These are phyloP conservation scores for Suillus bovinus DNA, from an alignment of 768 basidiomycete species.

Conservation along the genomic window DNA sequence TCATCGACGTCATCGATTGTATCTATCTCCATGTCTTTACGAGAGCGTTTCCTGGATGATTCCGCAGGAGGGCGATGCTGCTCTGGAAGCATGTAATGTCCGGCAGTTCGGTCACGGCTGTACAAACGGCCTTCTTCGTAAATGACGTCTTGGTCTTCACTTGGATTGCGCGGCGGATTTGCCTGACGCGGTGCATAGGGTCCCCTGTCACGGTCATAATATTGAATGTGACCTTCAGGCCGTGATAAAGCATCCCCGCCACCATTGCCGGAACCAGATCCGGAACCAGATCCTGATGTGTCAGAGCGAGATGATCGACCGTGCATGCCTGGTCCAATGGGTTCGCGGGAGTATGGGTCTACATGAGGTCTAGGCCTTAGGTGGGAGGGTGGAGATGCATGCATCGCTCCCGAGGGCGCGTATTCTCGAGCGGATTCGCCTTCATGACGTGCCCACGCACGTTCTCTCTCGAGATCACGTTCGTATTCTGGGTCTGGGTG, in stretches of 20 bases:
- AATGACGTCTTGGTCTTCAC: conserved; percentile 52
- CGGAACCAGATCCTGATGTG: conserved; percentile 58
- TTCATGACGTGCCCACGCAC: conserved; percentile 39
- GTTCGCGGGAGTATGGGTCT: conserved; percentile 33
- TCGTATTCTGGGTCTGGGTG: conserved; percentile 35
- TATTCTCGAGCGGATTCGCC: conserved; percentile 37
- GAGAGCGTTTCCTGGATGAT: conserved; percentile 54
- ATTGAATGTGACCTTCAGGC: conserved; percentile 51
- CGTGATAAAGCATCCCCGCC: conserved; percentile 49
- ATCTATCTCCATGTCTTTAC: conserved; percentile 67
- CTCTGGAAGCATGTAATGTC: conserved; percentile 32
- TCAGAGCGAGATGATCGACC: conserved; percentile 52
- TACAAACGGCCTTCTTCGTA: conserved; percentile 53
- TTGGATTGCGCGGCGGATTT: conserved; percentile 36
- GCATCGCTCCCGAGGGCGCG: conserved; percentile 26
- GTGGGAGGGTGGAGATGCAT: conserved; percentile 45
- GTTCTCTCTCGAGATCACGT: conserved; percentile 52
- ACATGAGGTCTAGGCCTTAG: conserved; percentile 38
- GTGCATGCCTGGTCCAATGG: conserved; percentile 30
- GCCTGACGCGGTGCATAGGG: conserved; percentile 55
- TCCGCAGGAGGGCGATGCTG: conserved; percentile 44
- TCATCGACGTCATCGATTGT: conserved; percentile 48
- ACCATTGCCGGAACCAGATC: conserved; percentile 37
- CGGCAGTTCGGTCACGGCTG: conserved; percentile 38
- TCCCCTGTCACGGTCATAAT: conserved; percentile 50